phyloP scores from a whole-genome alignment of 345 rosid species.

The Salix arbutifolia region DNA sequence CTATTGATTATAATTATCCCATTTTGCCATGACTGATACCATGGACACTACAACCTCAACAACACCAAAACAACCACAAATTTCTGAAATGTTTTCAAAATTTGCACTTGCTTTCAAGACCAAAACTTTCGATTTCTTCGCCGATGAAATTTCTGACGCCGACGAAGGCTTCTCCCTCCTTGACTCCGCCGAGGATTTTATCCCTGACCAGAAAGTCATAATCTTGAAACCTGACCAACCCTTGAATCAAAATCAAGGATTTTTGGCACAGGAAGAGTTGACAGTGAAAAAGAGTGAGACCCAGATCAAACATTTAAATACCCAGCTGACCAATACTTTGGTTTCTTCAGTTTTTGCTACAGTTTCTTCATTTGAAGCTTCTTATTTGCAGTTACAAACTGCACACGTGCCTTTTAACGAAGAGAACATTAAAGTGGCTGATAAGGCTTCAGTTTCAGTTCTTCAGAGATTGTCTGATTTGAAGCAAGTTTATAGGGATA shows the following conservation, averaged over 20 bases:
- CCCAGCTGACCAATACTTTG: slow-evolving; percentile 45
- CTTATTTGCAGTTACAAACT: slow-evolving; percentile 77
- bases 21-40: slow-evolving; percentile 34
- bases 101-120: slow-evolving; percentile 88
- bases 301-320: slow-evolving; percentile 35
- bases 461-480: slow-evolving; percentile 67
- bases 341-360: slow-evolving; percentile 74
- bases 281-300: background rate
- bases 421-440: slow-evolving; percentile 59
- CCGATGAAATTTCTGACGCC: slow-evolving; percentile 17
- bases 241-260: background rate
- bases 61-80: slow-evolving; percentile 54
- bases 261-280: background rate
- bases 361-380: slow-evolving; percentile 74
- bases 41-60: slow-evolving; percentile 35
- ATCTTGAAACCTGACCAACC: slow-evolving; percentile 78
- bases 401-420: slow-evolving; percentile 77
- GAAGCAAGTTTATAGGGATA: slow-evolving; percentile 50
- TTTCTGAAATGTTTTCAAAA: slow-evolving; percentile 89
- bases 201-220: slow-evolving; percentile 87
- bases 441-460: slow-evolving; percentile 65
- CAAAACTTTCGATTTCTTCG: slow-evolving; percentile 86
- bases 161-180: slow-evolving; percentile 58
- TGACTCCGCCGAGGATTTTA: slow-evolving; percentile 84
- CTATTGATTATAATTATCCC: background rate